Base-by-base conservation (phyloP, 2,329 filamentous ascomycete species). In the Talaromyces albobiverticillius region DNA sequence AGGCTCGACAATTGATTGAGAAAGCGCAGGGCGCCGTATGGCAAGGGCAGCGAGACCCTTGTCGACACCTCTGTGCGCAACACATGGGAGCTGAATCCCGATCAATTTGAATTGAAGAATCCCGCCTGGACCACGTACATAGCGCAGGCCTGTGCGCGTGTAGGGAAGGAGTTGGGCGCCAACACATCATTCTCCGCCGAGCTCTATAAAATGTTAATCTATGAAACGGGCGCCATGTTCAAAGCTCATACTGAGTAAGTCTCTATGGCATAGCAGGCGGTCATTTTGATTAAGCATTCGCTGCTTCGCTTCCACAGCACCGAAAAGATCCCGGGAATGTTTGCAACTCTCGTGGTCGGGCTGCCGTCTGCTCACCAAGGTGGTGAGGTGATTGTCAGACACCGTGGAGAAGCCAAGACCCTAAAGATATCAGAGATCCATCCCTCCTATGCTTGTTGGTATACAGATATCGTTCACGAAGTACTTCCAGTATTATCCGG, bases 381-480 rank as follows among this genome's bases (percentile, higher is more conserved):
- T 8, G 38, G 38, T 18, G 38, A 42, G 13, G 38, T 42, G 4
- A 6, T 42, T 42, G 38, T 42, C 16, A 16, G 2, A 18, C 38
- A 23, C 20, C 38, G 22, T 20, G 18, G 18, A 13, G 6, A 20
- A 23, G 22, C 38, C 5, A 61, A 73, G 10, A 67, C 70, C 4
- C 74, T 73, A 51, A 59, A 52, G 53, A 64, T 57, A n/a, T 32
- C 34, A 31, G 56, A n/a, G 52, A 56, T 3, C 18, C 25, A 23
- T 8, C n/a, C 16, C 8, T 41, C 32, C 9, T 51, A 20, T 18
- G 29, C 31, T 41, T 23, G 16, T 14, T 74, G 71, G 79, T 82
- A 79, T 61, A 75, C 76, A 0, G 77, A 82, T 52, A 76, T 81
- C 0, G 67, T 66, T 0, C 76, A 81, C 55, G 72, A 81, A 60